Conservation (phyloP, 2,329 filamentous ascomycete species). For the Lachnellula hyalina region DNA sequence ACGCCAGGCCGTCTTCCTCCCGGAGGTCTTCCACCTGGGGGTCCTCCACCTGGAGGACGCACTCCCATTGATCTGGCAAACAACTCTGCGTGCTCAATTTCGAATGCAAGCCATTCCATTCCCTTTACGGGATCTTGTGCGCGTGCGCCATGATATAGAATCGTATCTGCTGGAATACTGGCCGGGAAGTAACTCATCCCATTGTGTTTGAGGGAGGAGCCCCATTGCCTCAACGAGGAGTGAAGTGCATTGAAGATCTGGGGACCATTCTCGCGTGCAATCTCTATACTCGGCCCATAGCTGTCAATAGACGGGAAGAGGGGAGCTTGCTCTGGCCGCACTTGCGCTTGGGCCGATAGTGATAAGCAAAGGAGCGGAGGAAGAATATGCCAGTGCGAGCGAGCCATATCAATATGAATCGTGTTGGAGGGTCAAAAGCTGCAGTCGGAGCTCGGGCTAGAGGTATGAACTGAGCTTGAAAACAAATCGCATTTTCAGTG, state of each 20-base stretch:
- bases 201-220: constrained; percentile 67
- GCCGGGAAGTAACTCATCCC: constrained; percentile 68
- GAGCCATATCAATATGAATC: not conserved
- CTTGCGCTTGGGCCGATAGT: not conserved
- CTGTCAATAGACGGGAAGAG: not conserved
- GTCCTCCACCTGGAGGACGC: constrained; percentile 6
- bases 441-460: too few relatives aligned
- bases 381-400: not conserved
- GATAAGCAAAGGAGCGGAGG: not conserved
- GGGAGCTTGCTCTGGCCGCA: not conserved
- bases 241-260: constrained; percentile 70
- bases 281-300: constrained; percentile 1
- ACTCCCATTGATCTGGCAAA: constrained; percentile 45
- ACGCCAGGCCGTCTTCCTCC: constrained; percentile 3
- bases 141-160: constrained; percentile 61
- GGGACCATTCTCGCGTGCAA: constrained; percentile 44
- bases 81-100: constrained; percentile 64
- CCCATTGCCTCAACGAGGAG: constrained; percentile 69
- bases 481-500: not conserved
- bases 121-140: constrained; percentile 42
- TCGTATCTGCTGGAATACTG: constrained; percentile 56
- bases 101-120: constrained; percentile 70
- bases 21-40: constrained; percentile 6
- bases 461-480: not conserved
- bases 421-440: not conserved